Base-by-base conservation (phyloP, 805 yeast genomes). In the Suhomyces sp. region DNA sequence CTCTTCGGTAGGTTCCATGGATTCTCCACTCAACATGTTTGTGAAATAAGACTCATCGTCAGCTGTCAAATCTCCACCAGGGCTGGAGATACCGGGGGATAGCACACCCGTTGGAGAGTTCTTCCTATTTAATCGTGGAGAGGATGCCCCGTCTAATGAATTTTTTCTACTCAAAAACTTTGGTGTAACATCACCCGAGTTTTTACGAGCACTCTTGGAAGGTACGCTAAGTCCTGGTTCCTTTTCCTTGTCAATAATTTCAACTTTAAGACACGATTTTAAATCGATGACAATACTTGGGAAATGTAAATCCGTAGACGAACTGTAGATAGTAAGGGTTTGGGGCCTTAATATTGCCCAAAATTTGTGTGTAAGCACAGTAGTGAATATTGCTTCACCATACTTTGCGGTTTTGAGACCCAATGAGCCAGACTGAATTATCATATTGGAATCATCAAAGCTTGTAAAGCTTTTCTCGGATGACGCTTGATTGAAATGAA, bases 321-420 rank as follows among this genome's bases (percentile, higher is more conserved):
- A 76, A 6, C 75, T 63, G 56, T 83, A 88, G 24, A 86, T 68
- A 3, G 86, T 72, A 12, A 91, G 68, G 0, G 88, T 74, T 29
- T 79, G 79, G 24, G 79, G 79, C 44, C 83, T 69, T 40, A 91
- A 63, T 0, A 88, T 76, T 5, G 88, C 88, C 96, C 97, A 91
- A 53, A 73, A 82, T 30, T 95, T 69, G 36, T 64, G 66, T 1
- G 70, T 66, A 13, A 59, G 38, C 2, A 60, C 60, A 1, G 65
- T 46, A 1, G 56, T 45, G 33, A 66, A 60, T 13, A 57, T 44
- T 1, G 67, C 39, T 35, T 66, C 72, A 1, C 70, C 71, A 38
- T 58, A 65, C 24, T 61, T 62, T 4, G 62, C 64, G 5, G 63
- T 49, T 36, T 63, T 65, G 49, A 58, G 52, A 8, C 72, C 68